phyloP scores from a whole-genome alignment of 768 basidiomycete species.

The Daedaleopsis nitida region DNA sequence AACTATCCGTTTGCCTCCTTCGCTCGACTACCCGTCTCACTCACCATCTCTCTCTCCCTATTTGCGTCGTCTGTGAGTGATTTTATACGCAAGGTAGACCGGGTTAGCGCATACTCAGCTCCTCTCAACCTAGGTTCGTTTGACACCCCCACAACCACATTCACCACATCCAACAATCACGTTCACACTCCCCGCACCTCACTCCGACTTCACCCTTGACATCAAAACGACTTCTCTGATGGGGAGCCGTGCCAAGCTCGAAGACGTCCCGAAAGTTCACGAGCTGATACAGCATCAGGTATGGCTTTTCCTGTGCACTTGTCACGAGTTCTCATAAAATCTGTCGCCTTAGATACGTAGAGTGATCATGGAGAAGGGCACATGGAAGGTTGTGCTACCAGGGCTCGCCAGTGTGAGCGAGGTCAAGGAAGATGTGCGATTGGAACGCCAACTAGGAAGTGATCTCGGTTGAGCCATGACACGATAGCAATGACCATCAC shows the following conservation, averaged over 20 bases:
- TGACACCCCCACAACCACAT: constrained; percentile 62
- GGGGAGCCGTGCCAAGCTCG: constrained; percentile 96
- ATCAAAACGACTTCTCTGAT: constrained; percentile 89
- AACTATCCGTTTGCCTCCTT: constrained; percentile 85
- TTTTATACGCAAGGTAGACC: neutral
- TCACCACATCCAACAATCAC: constrained; percentile 60
- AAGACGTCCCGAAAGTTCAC: constrained; percentile 96
- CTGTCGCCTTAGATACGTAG: constrained; percentile 29
- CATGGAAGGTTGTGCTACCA: constrained; percentile 71
- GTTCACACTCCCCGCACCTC: constrained; percentile 67
- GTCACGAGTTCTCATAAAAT: too few relatives aligned
- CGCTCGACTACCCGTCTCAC: constrained; percentile 78
- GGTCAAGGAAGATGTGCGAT: constrained; percentile 35
- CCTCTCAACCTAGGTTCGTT: constrained; percentile 47
- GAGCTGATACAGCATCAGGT: constrained; percentile 91
- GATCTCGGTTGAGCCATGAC: neutral
- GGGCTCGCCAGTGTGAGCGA: constrained; percentile 49
- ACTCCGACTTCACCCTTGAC: constrained; percentile 74
- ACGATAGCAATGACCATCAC: neutral
- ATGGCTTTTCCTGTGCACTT: constrained; percentile 34
- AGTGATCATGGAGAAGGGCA: constrained; percentile 42
- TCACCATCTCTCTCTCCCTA: constrained; percentile 75
- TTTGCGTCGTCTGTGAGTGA: constrained; percentile 66
- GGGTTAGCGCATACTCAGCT: neutral
- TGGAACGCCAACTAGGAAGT: constrained; percentile 16